Conservation (phyloP, 1,284 basidiomycete species). For the Rhodotorula sp. region DNA sequence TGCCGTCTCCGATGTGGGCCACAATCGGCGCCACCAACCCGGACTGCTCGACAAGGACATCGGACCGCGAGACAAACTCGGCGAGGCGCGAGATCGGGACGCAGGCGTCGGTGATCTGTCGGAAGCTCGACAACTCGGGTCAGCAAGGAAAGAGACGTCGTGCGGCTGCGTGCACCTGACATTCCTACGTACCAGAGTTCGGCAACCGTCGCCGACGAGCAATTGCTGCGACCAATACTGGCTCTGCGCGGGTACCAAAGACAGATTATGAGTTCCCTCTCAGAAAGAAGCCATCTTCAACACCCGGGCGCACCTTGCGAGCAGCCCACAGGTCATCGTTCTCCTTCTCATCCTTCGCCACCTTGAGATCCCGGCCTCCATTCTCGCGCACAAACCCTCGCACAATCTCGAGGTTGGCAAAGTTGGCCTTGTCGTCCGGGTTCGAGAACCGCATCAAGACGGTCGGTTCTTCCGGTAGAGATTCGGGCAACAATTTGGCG, state of each 20-base stretch:
- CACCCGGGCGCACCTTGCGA: conserved; percentile 57
- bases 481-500: conserved; percentile 59
- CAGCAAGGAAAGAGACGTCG: neutral
- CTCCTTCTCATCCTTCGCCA: conserved; percentile 66
- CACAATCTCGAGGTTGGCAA: conserved; percentile 13
- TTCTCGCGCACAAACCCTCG: conserved; percentile 61
- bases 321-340: conserved; percentile 78
- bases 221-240: conserved; percentile 40
- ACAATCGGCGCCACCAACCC: conserved; percentile 42
- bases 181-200: conserved; percentile 10
- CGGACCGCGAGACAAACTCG: conserved; percentile 36
- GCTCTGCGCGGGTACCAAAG: neutral
- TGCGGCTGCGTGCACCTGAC: too few species aligned
- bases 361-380: conserved; percentile 66
- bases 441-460: conserved; percentile 34
- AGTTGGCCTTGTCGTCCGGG: conserved; percentile 1
- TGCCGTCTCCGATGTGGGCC: conserved; percentile 43
- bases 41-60: conserved; percentile 26
- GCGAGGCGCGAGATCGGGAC: conserved; percentile 43
- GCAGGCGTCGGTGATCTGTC: conserved; percentile 41
- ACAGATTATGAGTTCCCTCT: neutral
- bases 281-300: neutral
- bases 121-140: too few species aligned
- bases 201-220: conserved; percentile 33
- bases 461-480: conserved; percentile 67